Conservation (phyloP, 257 asterid genomes). For the Nicotiana undulata region DNA sequence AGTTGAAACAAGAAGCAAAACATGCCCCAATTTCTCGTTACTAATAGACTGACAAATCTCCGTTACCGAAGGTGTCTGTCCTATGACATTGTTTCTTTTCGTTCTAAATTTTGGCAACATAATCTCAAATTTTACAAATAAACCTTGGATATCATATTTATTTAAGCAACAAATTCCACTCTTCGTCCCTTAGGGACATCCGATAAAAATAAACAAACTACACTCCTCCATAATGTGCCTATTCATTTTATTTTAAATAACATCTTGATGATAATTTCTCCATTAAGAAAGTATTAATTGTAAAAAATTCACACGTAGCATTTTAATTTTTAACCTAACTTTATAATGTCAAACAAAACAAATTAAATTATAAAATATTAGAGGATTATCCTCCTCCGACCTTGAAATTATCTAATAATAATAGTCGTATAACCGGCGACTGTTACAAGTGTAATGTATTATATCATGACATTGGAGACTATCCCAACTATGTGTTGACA, state of each 20-base stretch:
- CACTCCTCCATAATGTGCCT: too few relatives aligned
- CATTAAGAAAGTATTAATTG: too few relatives aligned
- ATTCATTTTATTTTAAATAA: too few relatives aligned
- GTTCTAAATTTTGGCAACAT: neutral
- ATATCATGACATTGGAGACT: neutral
- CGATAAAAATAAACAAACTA: too few relatives aligned
- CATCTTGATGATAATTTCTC: too few relatives aligned
- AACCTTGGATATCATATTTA: neutral
- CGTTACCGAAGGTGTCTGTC: neutral
- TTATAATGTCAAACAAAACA: too few relatives aligned
- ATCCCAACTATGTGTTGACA: constrained; percentile 2
- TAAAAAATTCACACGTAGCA: too few relatives aligned
- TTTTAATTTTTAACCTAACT: too few relatives aligned
- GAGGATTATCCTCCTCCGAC: neutral
- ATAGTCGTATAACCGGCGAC: neutral
- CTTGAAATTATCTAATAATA: neutral
- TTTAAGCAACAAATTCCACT: neutral
- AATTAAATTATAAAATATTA: too few relatives aligned
- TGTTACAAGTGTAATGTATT: neutral
- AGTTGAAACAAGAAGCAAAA: neutral
- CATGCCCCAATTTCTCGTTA: neutral
- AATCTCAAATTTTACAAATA: neutral
- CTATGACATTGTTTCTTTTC: neutral
- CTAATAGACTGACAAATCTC: neutral
- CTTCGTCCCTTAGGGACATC: too few relatives aligned